These are phyloP conservation scores for Scopulariopsis brevicaulis DNA, from an alignment of 2,329 filamentous ascomycete species.

Conservation along the genomic window DNA sequence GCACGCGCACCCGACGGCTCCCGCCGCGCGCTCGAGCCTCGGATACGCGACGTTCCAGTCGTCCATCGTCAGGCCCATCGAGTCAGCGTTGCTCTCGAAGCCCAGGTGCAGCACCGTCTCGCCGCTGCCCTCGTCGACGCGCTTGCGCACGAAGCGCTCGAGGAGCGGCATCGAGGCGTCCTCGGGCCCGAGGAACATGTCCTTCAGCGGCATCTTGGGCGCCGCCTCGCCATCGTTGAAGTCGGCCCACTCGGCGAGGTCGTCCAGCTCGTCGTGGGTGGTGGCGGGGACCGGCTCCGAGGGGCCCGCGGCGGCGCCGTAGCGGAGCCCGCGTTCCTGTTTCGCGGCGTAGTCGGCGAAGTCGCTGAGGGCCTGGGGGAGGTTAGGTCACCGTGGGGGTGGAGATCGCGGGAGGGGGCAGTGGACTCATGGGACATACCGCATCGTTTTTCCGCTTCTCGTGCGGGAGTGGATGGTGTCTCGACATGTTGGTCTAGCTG, in stretches of 20 bases:
- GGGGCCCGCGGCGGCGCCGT: slow-evolving; percentile 18
- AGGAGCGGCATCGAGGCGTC: slow-evolving; percentile 54
- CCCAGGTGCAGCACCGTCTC: slow-evolving; percentile 90
- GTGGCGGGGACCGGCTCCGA: slow-evolving; percentile 14
- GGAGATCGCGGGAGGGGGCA: not conserved
- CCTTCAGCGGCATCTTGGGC: slow-evolving; percentile 57
- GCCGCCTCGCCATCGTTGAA: slow-evolving; percentile 50
- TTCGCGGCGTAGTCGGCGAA: slow-evolving; percentile 97
- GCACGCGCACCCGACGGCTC: slow-evolving; percentile 59
- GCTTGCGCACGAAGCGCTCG: slow-evolving; percentile 50
- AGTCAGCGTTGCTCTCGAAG: slow-evolving; percentile 78
- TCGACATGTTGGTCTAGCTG: slow-evolving; percentile 30
- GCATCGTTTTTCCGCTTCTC: slow-evolving; percentile 82
- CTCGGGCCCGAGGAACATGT: slow-evolving; percentile 57
- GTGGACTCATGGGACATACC: slow-evolving; percentile 33
- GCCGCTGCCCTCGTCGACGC: slow-evolving; percentile 73
- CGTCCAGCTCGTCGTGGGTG: slow-evolving; percentile 67
- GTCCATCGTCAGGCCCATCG: slow-evolving; percentile 62
- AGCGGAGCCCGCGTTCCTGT: slow-evolving; percentile 64
- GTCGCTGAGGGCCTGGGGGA: slow-evolving; percentile 64
- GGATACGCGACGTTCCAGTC: slow-evolving; percentile 67
- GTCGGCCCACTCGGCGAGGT: slow-evolving; percentile 74
- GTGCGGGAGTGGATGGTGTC: slow-evolving; percentile 46
- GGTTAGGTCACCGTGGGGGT: not conserved
- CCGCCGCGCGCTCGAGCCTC: slow-evolving; percentile 54